These are phyloP conservation scores for Ensete ventricosum DNA, from an alignment of 176 grass and related monocot genomes.

Conservation along the genomic window DNA sequence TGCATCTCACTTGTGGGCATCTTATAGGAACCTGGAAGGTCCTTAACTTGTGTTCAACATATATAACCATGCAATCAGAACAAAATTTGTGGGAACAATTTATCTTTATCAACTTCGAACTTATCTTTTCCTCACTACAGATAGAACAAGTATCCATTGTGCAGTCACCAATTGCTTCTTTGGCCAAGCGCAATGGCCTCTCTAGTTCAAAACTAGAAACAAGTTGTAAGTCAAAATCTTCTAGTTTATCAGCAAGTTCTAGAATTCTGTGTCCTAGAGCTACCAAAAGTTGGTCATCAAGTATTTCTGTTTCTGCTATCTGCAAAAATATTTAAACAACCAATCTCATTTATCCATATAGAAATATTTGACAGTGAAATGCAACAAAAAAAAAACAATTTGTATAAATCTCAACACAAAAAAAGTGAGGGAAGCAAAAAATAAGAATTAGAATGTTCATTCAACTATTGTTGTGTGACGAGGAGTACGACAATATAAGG, in stretches of 20 bases:
- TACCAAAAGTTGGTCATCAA: constrained; percentile 87
- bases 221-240: constrained; percentile 86
- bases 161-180: constrained; percentile 82
- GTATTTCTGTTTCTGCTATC: constrained; percentile 95
- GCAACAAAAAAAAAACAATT: background rate
- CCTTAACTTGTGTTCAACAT: constrained; percentile 41
- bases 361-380: background rate
- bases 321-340: constrained; percentile 15
- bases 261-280: constrained; percentile 95
- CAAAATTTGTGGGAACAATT: constrained; percentile 67
- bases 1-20: constrained; percentile 62
- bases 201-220: constrained; percentile 77
- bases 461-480: background rate
- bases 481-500: background rate
- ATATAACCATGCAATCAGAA: constrained; percentile 43
- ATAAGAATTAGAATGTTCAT: background rate
- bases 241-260: constrained; percentile 80
- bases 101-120: constrained; percentile 51
- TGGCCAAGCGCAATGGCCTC: constrained; percentile 67
- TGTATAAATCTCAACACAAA: background rate
- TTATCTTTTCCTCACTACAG: constrained; percentile 51
- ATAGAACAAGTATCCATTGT: constrained; percentile 38
- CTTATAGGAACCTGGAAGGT: constrained; percentile 37
- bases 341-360: background rate
- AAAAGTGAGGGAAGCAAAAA: background rate